Evolutionary conservation across 2,329 filamentous ascomycete genomes (phyloP), one percentile per base, ranked within the genome.

Genomic region (Rhinocladiella similis): DNA sequence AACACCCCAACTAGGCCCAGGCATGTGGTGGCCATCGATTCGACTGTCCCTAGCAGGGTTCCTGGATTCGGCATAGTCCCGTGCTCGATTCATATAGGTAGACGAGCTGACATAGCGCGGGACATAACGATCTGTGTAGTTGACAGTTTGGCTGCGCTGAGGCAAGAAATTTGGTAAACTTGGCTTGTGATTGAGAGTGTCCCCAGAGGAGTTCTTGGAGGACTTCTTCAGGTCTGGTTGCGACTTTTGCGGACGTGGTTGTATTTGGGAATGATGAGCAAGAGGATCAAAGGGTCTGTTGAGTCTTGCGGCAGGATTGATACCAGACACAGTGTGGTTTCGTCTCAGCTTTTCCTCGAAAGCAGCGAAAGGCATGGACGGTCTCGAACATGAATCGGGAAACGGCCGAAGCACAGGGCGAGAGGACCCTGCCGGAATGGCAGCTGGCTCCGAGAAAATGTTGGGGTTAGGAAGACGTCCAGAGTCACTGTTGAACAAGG

Each of bases 271-370:
- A 22, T 54, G 36, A 29, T 51, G 45, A 19, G 51, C 56, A 14
- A 63, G 53, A 22, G 63, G 63, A 60, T 69, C 65, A 50, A 67
- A 68, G 2, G 65, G 66, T 12, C 59, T 59, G 36, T 62, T 57
- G 12, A 67, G 61, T 49, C 65, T 66, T 22, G 64, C 64, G 42
- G 63, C 59, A 42, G 64, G 63, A 51, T 62, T 64, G 9, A 63
- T 57, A 42, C 62, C 59, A 19, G 60, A 62, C 46, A 69, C 60
- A 41, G 66, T 68, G 43, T 66, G 68, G 29, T 56, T 47, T 50
- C 59, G 59, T 46, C 42, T 57, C 18, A 19, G 38, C 5, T 41
- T 41, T 16, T 19, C 5, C 38, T 19, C 12, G 6, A 41, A 13
- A 3, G 38, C 38, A 5, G 33, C 18, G 16, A 41, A 50, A 19